Evolutionary conservation across 257 asterid species (phyloP).

Genomic region (Nicotiana tomentosiformis): DNA sequence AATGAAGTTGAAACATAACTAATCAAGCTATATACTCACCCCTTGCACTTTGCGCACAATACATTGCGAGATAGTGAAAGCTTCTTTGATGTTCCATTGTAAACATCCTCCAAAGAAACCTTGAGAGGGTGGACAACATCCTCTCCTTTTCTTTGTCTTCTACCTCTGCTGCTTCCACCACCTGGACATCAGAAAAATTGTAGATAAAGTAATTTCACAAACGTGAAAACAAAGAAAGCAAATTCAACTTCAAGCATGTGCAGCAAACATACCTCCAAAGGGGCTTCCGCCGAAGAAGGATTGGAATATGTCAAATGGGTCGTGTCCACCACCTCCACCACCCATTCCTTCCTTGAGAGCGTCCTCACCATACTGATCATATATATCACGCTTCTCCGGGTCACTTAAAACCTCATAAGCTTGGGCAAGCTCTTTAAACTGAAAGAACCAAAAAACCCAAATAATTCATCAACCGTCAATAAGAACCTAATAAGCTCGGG

Average conservation of each 20-base stretch:
- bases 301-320: conserved; percentile 74
- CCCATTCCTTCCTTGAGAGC: conserved; percentile 95
- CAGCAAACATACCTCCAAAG: conserved; percentile 56
- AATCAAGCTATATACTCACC: conserved; percentile 36
- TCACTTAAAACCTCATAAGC: conserved; percentile 81
- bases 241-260: background rate
- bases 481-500: background rate
- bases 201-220: background rate
- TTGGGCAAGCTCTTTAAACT: conserved; percentile 89
- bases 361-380: conserved; percentile 92
- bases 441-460: conserved; percentile 7
- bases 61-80: conserved; percentile 83
- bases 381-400: conserved; percentile 80
- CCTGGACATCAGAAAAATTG: conserved; percentile 22
- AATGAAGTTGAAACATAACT: background rate
- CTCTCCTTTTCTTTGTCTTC: conserved; percentile 92
- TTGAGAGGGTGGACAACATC: conserved; percentile 89
- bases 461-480: background rate
- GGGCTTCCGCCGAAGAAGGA: conserved; percentile 78
- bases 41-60: conserved; percentile 76
- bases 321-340: conserved; percentile 64
- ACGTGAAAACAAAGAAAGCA: background rate
- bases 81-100: conserved; percentile 81
- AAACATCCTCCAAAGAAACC: conserved; percentile 84
- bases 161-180: conserved; percentile 89